These are phyloP conservation scores for Ceratocystiopsis brevicomis DNA, from an alignment of 2,329 filamentous ascomycete genomes.

Conservation along the genomic window DNA sequence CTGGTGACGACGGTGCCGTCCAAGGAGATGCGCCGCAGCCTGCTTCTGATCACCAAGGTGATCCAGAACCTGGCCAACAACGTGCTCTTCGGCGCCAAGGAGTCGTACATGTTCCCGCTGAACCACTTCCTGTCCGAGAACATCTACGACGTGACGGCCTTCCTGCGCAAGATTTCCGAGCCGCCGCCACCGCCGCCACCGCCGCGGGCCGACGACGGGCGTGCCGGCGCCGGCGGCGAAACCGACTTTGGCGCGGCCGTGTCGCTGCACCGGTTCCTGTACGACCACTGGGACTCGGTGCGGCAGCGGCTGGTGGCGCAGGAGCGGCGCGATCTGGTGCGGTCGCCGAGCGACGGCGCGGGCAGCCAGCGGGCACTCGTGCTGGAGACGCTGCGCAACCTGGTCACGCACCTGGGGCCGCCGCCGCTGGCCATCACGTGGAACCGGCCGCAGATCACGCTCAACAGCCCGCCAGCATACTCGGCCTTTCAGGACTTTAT, in stretches of 20 bases:
- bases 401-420: constrained; percentile 48
- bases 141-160: constrained; percentile 47
- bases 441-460: constrained; percentile 46
- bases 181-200: too few species aligned
- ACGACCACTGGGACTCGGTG: constrained; percentile 54
- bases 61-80: constrained; percentile 56
- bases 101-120: constrained; percentile 53
- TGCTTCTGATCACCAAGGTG: constrained; percentile 51
- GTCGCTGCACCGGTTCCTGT: constrained; percentile 47
- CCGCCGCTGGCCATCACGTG: constrained; percentile 50
- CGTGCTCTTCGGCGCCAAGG: constrained; percentile 51
- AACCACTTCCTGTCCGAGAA: constrained; percentile 51
- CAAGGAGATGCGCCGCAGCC: constrained; percentile 49
- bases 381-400: constrained; percentile 38
- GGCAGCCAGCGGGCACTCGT: constrained; percentile 32
- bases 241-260: constrained; percentile 57
- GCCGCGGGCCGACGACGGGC: constrained; percentile 28
- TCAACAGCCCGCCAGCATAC: constrained; percentile 43
- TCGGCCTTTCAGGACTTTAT: constrained; percentile 56
- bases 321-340: constrained; percentile 36
- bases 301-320: constrained; percentile 42
- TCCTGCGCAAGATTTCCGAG: constrained; percentile 43
- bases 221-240: constrained; percentile 28
- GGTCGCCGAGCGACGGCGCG: constrained; percentile 32
- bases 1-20: constrained; percentile 41